Percentiles rank a stretch among this genome's conserved stretches.
phyloP scores from a whole-genome alignment of 1,139 yeast genomes.

The Blastobotrys aristatus region DNA sequence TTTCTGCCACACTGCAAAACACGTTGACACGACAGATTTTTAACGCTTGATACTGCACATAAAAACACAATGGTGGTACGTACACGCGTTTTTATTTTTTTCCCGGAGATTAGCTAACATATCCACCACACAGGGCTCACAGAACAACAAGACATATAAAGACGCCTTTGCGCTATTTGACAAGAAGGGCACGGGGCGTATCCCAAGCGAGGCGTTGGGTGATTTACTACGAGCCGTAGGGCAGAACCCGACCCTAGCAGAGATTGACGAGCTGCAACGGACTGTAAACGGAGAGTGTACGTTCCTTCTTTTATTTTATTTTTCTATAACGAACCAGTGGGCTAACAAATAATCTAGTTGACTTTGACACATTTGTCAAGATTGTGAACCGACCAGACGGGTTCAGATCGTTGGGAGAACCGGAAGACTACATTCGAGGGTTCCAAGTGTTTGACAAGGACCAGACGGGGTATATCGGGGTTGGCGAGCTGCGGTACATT shows the following conservation, averaged over 20 bases:
- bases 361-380: slow-evolving; percentile 72
- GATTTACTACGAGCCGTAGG: slow-evolving; percentile 96
- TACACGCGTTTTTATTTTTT: no score
- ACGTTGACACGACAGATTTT: no score
- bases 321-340: slow-evolving; percentile 10
- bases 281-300: slow-evolving; percentile 35
- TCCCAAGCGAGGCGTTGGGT: slow-evolving; percentile 83
- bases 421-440: slow-evolving; percentile 94
- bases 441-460: slow-evolving; percentile 98
- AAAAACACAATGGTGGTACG: slow-evolving; percentile 17
- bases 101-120: no score
- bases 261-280: slow-evolving; percentile 68
- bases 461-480: slow-evolving; percentile 91
- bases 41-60: no score
- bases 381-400: slow-evolving; percentile 86
- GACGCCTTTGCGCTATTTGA: slow-evolving; percentile 98
- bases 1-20: no score
- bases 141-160: slow-evolving; percentile 63
- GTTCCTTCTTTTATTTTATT: slow-evolving; percentile 16
- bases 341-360: slow-evolving; percentile 36
- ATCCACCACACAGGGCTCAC: slow-evolving; percentile 19
- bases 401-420: slow-evolving; percentile 83
- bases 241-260: slow-evolving; percentile 94
- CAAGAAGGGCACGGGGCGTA: slow-evolving; percentile 91
- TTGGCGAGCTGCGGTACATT: slow-evolving; percentile 90